A percentile compares a stretch with the other conserved stretches of the same genome.
Conservation (phyloP, 257 asterid genomes). For the Scutellaria galericulata region DNA sequence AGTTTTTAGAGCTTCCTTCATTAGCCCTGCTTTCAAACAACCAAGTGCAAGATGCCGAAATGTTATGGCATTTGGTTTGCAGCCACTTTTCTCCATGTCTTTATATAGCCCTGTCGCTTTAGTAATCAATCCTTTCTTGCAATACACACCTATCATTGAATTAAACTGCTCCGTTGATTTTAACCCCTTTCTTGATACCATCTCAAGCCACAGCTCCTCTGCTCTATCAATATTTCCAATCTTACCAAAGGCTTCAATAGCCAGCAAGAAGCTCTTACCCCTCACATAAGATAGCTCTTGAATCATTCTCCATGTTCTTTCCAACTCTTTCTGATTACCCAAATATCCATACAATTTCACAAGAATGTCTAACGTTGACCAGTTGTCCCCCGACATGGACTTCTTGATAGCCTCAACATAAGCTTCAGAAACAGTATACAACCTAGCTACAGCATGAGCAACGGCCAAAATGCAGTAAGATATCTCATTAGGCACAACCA, state of each 20-base stretch:
- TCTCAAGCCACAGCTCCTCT: slow-evolving; percentile 72
- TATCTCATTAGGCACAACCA: slow-evolving; percentile 79
- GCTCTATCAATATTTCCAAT: slow-evolving; percentile 66
- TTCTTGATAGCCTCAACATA: slow-evolving; percentile 64
- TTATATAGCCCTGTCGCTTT: slow-evolving; percentile 80
- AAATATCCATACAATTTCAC: slow-evolving; percentile 69
- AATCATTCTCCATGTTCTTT: slow-evolving; percentile 61
- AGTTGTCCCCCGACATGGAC: slow-evolving; percentile 70
- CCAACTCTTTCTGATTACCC: slow-evolving; percentile 66
- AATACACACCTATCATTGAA: slow-evolving; percentile 74
- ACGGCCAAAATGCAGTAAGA: slow-evolving; percentile 76
- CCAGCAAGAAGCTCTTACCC: slow-evolving; percentile 71
- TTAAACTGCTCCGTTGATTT: slow-evolving; percentile 74
- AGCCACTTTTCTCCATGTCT: slow-evolving; percentile 75
- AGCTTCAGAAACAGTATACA: slow-evolving; percentile 73
- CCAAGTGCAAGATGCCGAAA: slow-evolving; percentile 84
- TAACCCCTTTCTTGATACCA: slow-evolving; percentile 63
- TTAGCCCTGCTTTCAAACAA: slow-evolving; percentile 76
- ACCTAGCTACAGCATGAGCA: slow-evolving; percentile 87
- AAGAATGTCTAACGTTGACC: slow-evolving; percentile 85
- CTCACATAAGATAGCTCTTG: slow-evolving; percentile 59
- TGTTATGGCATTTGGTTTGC: slow-evolving; percentile 82
- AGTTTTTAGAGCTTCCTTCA: slow-evolving; percentile 66
- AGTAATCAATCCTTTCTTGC: slow-evolving; percentile 71
- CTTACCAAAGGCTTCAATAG: slow-evolving; percentile 80